Base-by-base conservation (phyloP, 768 basidiomycete genomes). In the Agaricus blazei region DNA sequence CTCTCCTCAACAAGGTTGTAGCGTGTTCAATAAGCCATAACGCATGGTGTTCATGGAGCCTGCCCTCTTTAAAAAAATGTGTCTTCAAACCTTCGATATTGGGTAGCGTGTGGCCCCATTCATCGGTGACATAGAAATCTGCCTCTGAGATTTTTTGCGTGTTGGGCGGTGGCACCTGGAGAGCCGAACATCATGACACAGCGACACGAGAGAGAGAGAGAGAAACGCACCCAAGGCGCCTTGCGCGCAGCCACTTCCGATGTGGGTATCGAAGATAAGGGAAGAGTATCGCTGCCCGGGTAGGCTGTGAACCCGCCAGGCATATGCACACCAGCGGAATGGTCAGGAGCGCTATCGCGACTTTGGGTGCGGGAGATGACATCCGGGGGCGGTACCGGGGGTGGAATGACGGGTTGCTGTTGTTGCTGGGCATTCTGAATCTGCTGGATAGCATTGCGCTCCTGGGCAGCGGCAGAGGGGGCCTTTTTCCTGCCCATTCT, bases 41-140 rank as follows among this genome's bases (percentile, higher is more conserved):
- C 0, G 95, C 94, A 68, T 97, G 92, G 9, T 79, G 75, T 64
- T 96, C 92, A 0, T 85, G 88, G 63, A 97, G 65, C 15, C 88
- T 72, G 0, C 94, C 94, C 66, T 96, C 93, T 11, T 81, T 76
- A 68, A 90, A 86, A 72, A 98, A 96, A 69, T 98, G 95, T 50
- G 87, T 80, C 70, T 88, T 93, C 57, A 98, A 74, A 68, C 88
- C 91, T 1, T 80, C 78, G 52, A 86, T 80, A 64, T 93, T 90
- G 19, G 92, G 88, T 59, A 83, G 82, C 51, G 71, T 70, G 36
- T 79, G 72, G 52, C 84, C 81, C 56, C 74, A 64, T 40, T 78
- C 75, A 60, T 81, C 72, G 42, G 67, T 60, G 54, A 77, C 61
- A 68, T 80, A 93, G 70, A 94, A 84, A 60, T 93, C 82, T 42